Evolutionary conservation across 805 yeast species (phyloP), one percentile per base, ranked within the genome.

Genomic region (Isabelozyma pseudorhagii): DNA sequence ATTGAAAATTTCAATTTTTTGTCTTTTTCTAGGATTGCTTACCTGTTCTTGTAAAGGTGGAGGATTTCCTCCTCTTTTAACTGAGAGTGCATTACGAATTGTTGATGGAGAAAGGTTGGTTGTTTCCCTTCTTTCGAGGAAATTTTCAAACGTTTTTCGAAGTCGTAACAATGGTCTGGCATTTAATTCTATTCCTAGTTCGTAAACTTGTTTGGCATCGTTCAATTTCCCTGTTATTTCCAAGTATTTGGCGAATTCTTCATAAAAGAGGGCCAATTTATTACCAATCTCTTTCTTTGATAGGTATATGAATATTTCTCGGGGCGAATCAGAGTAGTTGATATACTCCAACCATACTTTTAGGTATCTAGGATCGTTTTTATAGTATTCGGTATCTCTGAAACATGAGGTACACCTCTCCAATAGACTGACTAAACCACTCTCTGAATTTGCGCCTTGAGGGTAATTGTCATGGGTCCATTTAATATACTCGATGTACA

Each of bases 281-380:
- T 60, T 62, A 0, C 97, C 98, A 36, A 93, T 88, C 44, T 78
- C 81, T 54, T 85, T 83, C 52, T 84, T 80, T 41, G 84, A 81
- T 66, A 93, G 72, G 60, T 85, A 90, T 5, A 80, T 74, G 63
- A 85, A 91, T 2, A 88, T 74, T 47, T 86, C 92, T 40, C 81
- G 71, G 0, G 92, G 91, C 13, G 85, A 78, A 51, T 85, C 89
- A 1, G 87, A 78, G 59, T 78, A 83, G 21, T 77, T 79, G 8
- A 87, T 81, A 63, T 89, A 91, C 55, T 82, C 83, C 39, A 92
- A 66, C 97, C 99, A 93, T 1, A 91, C 77, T 53, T 77, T 79
- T 45, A 93, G 66, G 60, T 87, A 91, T 44, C 97, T 69, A 1
- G 93, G 83, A 62, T 93, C 97, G 62, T 92, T 86, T 51, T 83